Evolutionary conservation across 345 rosid species (phyloP).

Genomic region (Gossypium stocksii): DNA sequence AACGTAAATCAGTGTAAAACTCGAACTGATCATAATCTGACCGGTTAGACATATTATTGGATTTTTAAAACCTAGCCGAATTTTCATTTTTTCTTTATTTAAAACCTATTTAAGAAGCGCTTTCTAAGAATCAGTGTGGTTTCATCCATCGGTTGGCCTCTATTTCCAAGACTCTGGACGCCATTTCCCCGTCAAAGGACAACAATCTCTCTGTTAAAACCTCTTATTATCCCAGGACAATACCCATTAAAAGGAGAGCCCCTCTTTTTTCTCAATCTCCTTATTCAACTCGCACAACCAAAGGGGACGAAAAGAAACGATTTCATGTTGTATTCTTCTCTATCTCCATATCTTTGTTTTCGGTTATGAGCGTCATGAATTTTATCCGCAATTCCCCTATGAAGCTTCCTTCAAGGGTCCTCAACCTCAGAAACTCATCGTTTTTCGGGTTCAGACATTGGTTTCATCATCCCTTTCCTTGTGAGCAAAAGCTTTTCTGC

Average conservation of each 20-base stretch:
- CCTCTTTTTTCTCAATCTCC: no score
- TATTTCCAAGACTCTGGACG: neutral
- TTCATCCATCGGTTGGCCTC: neutral
- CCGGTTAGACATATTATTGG: no score
- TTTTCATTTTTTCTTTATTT: no score
- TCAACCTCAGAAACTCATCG: constrained; percentile 18
- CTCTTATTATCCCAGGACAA: neutral
- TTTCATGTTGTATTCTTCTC: neutral
- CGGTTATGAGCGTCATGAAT: constrained; percentile 31
- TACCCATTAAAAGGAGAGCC: neutral
- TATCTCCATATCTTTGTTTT: neutral
- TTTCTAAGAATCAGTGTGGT: no score
- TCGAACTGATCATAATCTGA: no score
- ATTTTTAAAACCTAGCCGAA: no score
- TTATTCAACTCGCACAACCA: neutral
- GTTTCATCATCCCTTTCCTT: neutral
- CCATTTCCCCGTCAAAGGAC: no score
- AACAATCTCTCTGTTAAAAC: neutral
- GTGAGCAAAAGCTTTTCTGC: neutral
- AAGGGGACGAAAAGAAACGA: neutral
- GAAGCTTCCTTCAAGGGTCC: constrained; percentile 39
- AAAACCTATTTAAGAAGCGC: no score
- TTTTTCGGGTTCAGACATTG: constrained; percentile 16
- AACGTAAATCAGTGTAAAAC: no score
- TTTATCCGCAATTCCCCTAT: constrained; percentile 33